phyloP scores from a whole-genome alignment of 257 asterid genomes.

The Salvia rosmarinus region DNA sequence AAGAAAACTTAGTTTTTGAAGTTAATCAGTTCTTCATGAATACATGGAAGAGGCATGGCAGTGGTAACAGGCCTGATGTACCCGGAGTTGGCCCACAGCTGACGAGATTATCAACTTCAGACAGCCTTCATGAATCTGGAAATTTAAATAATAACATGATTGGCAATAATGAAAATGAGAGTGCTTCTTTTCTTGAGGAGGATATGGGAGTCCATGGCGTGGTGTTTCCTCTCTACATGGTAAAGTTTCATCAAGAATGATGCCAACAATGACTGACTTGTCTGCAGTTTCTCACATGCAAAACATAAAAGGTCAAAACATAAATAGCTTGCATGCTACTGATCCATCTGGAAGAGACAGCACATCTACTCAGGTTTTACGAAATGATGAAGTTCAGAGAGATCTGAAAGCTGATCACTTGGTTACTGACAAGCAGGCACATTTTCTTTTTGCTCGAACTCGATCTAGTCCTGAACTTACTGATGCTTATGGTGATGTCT shows the following conservation, averaged over 20 bases:
- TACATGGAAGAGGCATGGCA: constrained; percentile 97
- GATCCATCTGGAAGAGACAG: constrained; percentile 50
- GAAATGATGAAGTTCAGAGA: constrained; percentile 55
- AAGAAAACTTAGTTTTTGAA: constrained; percentile 62
- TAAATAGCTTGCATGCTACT: constrained; percentile 46
- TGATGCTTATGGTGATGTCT: constrained; percentile 58
- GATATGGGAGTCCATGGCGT: constrained; percentile 40
- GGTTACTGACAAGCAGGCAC: constrained; percentile 62
- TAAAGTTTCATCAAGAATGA: constrained; percentile 45
- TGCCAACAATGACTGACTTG: constrained; percentile 39
- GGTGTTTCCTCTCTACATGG: constrained; percentile 47
- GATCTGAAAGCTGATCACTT: constrained; percentile 57
- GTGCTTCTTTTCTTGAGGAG: constrained; percentile 38
- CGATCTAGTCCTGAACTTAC: constrained; percentile 94
- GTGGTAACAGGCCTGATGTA: constrained; percentile 94
- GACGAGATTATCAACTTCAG: constrained; percentile 50
- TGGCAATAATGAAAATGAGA: constrained; percentile 50
- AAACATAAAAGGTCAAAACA: constrained; percentile 52
- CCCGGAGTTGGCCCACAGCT: constrained; percentile 52
- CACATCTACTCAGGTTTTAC: constrained; percentile 46
- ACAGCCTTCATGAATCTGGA: constrained; percentile 45
- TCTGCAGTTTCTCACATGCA: constrained; percentile 53
- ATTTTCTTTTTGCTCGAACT: constrained; percentile 77
- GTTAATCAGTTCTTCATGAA: constrained; percentile 92
- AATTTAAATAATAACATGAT: constrained; percentile 40